Evolutionary conservation across 805 yeast genomes (phyloP).

Genomic region (Cyberlindnera saturnus): DNA sequence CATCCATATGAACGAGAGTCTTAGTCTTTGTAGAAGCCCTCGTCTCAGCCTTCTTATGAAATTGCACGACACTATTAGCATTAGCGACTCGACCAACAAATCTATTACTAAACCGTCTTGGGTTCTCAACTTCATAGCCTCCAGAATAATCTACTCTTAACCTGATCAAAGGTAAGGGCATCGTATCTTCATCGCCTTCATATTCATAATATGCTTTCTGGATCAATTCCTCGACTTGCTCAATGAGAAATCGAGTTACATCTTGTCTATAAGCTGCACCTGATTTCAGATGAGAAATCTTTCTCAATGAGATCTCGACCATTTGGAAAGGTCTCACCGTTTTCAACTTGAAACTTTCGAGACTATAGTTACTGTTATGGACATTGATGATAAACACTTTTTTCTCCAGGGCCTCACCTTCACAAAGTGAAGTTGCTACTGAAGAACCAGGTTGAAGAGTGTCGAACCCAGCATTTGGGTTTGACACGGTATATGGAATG

Average conservation of each 20-base stretch:
- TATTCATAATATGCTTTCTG: conserved; percentile 49
- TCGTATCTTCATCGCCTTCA: conserved; percentile 29
- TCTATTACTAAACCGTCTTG: conserved; percentile 79
- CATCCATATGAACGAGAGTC: conserved; percentile 4
- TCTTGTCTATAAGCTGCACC: conserved; percentile 54
- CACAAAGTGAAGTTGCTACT: conserved; percentile 83
- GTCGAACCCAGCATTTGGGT: conserved; percentile 53
- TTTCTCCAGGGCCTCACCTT: conserved; percentile 75
- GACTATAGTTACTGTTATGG: conserved; percentile 45
- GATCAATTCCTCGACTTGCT: conserved; percentile 64
- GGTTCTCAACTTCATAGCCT: conserved; percentile 87
- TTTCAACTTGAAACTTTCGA: conserved; percentile 57
- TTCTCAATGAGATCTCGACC: conserved; percentile 52
- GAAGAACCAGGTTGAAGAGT: conserved; percentile 93
- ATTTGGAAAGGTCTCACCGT: conserved; percentile 81
- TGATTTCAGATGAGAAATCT: conserved; percentile 49
- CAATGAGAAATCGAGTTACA: conserved; percentile 52
- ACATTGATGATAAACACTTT: conserved; percentile 67
- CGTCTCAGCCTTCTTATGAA: conserved; percentile 43
- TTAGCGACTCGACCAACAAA: conserved; percentile 92
- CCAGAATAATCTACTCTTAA: conserved; percentile 85
- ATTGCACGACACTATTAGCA: conserved; percentile 76
- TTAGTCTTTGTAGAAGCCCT: conserved; percentile 3
- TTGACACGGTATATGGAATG: conserved; percentile 57
- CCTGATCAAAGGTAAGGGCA: conserved; percentile 79